Conservation (phyloP, 169 alveolate species). For the Plasmodium reichenowi region DNA sequence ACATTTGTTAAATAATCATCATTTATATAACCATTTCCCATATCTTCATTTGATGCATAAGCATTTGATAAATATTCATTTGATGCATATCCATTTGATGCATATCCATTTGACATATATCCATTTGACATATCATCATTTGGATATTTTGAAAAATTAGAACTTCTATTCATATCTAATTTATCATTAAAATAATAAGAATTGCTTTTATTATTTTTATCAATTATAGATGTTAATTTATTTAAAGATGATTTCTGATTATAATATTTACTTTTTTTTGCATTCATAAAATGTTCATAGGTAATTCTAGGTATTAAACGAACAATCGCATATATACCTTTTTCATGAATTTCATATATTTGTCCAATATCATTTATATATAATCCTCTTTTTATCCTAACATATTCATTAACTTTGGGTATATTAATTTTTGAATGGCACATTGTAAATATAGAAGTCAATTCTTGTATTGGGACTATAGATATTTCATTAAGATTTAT, state of each 20-base stretch:
- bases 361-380: constrained; percentile 90
- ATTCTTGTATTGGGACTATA: constrained; percentile 88
- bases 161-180: constrained; percentile 4
- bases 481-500: constrained; percentile 83
- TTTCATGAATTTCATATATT: constrained; percentile 88
- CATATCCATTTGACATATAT: not conserved
- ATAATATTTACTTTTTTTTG: constrained; percentile 7
- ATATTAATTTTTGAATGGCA: constrained; percentile 82
- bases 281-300: constrained; percentile 40
- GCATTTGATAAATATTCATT: not conserved
- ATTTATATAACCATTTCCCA: too few species aligned
- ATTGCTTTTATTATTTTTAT: constrained; percentile 16
- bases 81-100: not conserved
- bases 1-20: too few species aligned
- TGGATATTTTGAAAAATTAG: not conserved
- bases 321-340: constrained; percentile 84
- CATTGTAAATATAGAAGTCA: constrained; percentile 87
- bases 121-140: not conserved
- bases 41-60: not conserved
- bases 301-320: constrained; percentile 87
- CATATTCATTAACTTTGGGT: constrained; percentile 88
- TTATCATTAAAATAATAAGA: constrained; percentile 24
- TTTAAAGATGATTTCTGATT: constrained; percentile 1
- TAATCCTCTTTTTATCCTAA: constrained; percentile 86
- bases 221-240: constrained; percentile 12